Conservation (phyloP, 345 rosid species). For the Turritis glabra region DNA sequence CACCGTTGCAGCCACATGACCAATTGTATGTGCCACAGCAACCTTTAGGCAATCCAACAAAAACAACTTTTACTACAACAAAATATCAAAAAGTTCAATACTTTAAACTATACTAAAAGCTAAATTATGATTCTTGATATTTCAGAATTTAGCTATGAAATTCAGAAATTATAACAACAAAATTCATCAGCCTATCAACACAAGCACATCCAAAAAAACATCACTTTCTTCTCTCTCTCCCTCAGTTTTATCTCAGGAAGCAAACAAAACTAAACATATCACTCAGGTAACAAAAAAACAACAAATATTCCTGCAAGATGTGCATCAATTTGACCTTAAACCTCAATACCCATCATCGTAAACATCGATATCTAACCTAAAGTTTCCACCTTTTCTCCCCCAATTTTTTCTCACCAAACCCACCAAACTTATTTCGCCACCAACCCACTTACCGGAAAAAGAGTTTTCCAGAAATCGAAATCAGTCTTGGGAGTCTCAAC, state of each 20-base stretch:
- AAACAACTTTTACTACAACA: slow-evolving; percentile 24
- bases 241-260: slow-evolving; percentile 40
- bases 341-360: slow-evolving; percentile 30
- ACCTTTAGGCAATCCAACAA: slow-evolving; percentile 49
- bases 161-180: neutral
- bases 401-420: slow-evolving; percentile 27
- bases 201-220: slow-evolving; percentile 32
- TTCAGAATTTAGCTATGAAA: neutral
- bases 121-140: neutral
- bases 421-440: slow-evolving; percentile 35
- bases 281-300: slow-evolving; percentile 34
- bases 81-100: neutral
- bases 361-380: slow-evolving; percentile 29
- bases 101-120: neutral
- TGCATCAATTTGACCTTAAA: slow-evolving; percentile 28
- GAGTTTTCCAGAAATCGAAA: slow-evolving; percentile 89
- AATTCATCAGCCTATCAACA: slow-evolving; percentile 15
- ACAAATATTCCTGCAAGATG: slow-evolving; percentile 45
- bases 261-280: slow-evolving; percentile 51
- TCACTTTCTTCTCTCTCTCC: slow-evolving; percentile 35
- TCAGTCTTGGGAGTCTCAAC: slow-evolving; percentile 93
- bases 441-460: slow-evolving; percentile 82
- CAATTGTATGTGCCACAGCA: slow-evolving; percentile 98
- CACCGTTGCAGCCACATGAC: slow-evolving; percentile 99
- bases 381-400: slow-evolving; percentile 6